Evolutionary conservation across 495 filamentous ascomycete genomes (phyloP), one percentile per base, ranked within the genome.

Genomic region (Penicillium fimorum): DNA sequence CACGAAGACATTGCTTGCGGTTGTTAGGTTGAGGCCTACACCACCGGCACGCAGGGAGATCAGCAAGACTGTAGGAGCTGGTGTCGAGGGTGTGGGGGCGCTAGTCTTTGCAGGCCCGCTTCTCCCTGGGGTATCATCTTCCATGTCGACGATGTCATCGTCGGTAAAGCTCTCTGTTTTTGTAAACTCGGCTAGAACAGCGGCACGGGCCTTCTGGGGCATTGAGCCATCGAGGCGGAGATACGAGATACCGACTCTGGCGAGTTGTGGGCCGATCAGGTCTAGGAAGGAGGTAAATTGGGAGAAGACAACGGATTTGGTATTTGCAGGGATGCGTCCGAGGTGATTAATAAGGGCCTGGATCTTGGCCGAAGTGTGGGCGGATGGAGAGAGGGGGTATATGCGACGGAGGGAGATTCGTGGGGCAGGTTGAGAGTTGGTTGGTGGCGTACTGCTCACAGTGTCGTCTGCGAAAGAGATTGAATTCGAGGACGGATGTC

Each of bases 281-380:
- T 93, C 87, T 51, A 98, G 84, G 71, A 97, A 98, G 1, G 91
- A 92, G 10, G 94, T 98, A 70, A 98, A 98, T 70, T 98, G 94
- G 58, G 87, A 91, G 74, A 98, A 97, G 49, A 97, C 85, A 40
- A 96, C 91, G 27, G 88, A 89, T 77, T 97, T 97, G n/a, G 85
- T 88, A 41, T 72, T 76, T 0, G 88, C 80, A 9, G 88, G 84
- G 5, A 94, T 68, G 24, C 78, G 71, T 42, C 84, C 83, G 10
- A 98, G 83, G 48, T 91, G 84, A 44, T 77, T 79, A 68, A 96
- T 80, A 4, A 98, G 76, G 1, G 89, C 78, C 25, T 87, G 83
- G 54, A 96, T 87, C 70, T 98, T 98, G 35, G 94, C 87, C 2
- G 91, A 96, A 3, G 76, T 79, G 50, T 75, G 73, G 5, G 76